Evolutionary conservation across 768 basidiomycete species (phyloP), one percentile per base, ranked within the genome.

Genomic region (Termitomyces sp.): DNA sequence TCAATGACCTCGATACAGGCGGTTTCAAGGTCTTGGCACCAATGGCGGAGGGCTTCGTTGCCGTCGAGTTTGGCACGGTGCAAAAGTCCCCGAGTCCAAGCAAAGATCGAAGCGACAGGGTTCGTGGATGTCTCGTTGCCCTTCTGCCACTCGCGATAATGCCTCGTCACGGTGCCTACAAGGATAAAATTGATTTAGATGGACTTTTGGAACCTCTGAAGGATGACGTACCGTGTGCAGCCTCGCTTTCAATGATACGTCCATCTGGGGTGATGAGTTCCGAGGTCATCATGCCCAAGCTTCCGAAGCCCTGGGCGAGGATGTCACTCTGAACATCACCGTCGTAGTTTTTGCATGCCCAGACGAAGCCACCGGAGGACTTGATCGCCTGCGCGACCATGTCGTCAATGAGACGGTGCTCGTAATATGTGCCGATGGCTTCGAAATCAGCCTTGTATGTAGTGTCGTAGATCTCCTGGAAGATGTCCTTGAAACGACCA

Each of bases 311-410:
- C 76, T 98, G 97, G 0, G 96, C 96, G 60, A 98, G 88, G 67
- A 97, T 94, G 69, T 98, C 95, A 62, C 85, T 88, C 77, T 95
- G 88, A 52, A 89, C 86, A 69, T 92, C 91, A 45, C 92, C 92
- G 65, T 95, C 93, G 68, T 93, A 88, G 73, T 87, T 87, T 75
- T 87, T 87, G 66, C 75, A 77, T 11, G 86, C 86, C 86, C 85
- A 87, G 13, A 88, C 84, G 73, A 93, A 95, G 33, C 96, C 97
- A 49, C 97, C 97, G 0, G 88, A 84, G 15, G 93, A 95, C 77
- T 99, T 99, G 85, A 98, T 86, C 42, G 82, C 95, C 70, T 98
- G 96, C 6, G 97, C 97, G 51, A 98, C 95, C 95, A 98, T 97
- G 77, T 96, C 93, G 72, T 95, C 93, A 72, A 95, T 95, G 49